These are phyloP conservation scores for Naganishia friedmannii DNA, from an alignment of 768 basidiomycete genomes.

Conservation along the genomic window DNA sequence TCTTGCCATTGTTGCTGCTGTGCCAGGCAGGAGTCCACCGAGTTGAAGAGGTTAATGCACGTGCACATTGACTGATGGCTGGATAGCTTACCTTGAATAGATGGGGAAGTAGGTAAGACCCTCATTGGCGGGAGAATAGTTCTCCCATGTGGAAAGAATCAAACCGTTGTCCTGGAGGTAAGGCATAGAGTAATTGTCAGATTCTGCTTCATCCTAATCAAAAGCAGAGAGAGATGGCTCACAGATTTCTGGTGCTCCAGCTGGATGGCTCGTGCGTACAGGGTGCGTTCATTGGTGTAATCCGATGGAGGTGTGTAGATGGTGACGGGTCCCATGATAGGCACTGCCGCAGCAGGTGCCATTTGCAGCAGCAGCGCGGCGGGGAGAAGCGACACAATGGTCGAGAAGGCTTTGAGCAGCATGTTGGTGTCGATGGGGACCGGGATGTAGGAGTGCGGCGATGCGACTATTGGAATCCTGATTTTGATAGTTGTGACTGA, in stretches of 20 bases:
- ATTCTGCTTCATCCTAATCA: no score
- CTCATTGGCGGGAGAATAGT: slow-evolving; percentile 30
- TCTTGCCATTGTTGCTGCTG: slow-evolving; percentile 30
- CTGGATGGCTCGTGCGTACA: slow-evolving; percentile 32
- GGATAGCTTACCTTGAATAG: slow-evolving; percentile 25
- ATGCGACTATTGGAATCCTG: not conserved
- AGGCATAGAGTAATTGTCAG: not conserved
- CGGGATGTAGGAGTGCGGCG: not conserved
- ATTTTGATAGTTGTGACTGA: not conserved
- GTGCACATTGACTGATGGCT: not conserved
- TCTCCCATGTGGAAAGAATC: slow-evolving; percentile 36
- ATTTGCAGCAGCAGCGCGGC: not conserved
- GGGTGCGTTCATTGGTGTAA: slow-evolving; percentile 31
- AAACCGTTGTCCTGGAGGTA: slow-evolving; percentile 4
- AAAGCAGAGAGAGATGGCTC: not conserved
- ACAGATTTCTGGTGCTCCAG: slow-evolving; percentile 29
- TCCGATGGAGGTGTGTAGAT: slow-evolving; percentile 33
- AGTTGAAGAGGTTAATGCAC: not conserved
- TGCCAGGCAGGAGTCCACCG: not conserved
- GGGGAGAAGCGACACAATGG: slow-evolving; percentile 7
- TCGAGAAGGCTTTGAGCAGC: slow-evolving; percentile 11
- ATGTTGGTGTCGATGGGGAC: not conserved
- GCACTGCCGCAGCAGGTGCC: slow-evolving; percentile 1
- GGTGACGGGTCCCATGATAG: slow-evolving; percentile 30
- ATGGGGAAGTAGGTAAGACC: slow-evolving; percentile 33